Conservation (phyloP, 1,284 basidiomycete genomes). For the Earliella scabrosa region DNA sequence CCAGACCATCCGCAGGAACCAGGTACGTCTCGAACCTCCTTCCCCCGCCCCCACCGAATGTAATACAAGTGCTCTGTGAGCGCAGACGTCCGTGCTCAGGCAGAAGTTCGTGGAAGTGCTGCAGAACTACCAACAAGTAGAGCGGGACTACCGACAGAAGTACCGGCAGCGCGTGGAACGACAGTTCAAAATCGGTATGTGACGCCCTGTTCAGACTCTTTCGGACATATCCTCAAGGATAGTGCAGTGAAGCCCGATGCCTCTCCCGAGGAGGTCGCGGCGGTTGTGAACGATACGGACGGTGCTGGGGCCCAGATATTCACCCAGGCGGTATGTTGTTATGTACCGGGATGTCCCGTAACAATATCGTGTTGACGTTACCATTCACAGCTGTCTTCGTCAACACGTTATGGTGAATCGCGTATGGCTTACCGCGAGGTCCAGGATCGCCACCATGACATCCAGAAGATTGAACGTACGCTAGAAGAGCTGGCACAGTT, state of each 20-base stretch:
- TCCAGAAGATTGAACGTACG: conserved; percentile 87
- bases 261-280: conserved; percentile 80
- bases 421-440: conserved; percentile 88
- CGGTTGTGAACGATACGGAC: conserved; percentile 74
- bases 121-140: conserved; percentile 82
- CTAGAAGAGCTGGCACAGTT: conserved; percentile 88
- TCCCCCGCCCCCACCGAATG: too few relatives aligned
- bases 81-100: conserved; percentile 57
- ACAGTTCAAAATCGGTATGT: conserved; percentile 84
- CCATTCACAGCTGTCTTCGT: conserved; percentile 56
- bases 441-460: conserved; percentile 89
- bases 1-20: conserved; percentile 68
- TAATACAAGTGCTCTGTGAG: neutral
- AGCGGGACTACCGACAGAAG: conserved; percentile 83
- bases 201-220: neutral
- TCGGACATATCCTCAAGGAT: neutral
- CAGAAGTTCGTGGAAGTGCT: conserved; percentile 70
- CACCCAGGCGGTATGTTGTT: conserved; percentile 71
- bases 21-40: conserved; percentile 48
- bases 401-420: conserved; percentile 86
- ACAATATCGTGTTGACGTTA: neutral
- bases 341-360: neutral
- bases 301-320: conserved; percentile 77
- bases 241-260: conserved; percentile 86
- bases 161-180: conserved; percentile 87